Conservation (phyloP, 306 rosid species). For the cucumber (Cucumis sativus) region Cucumber_9930_V3 NC_026657.2:31463501-31464000, state of each 20-base stretch:
- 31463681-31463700: not conserved
- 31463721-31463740: not conserved
- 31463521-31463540: not conserved
- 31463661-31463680: not conserved
- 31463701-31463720: not conserved
- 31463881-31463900: slow-evolving; percentile 9
- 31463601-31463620: not conserved
- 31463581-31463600: not conserved
- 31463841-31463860: slow-evolving; percentile 4
- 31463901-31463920: slow-evolving; percentile 12
- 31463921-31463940: not conserved
- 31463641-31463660: not conserved
- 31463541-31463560: not conserved
- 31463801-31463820: not conserved
- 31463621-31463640: slow-evolving; percentile 10
- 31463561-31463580: not conserved
- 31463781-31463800: not conserved
- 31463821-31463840: not conserved
- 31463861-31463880: not conserved
- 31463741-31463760: not conserved
- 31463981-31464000: not conserved
- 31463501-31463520: not conserved
- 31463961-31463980: not conserved
- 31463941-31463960: not conserved
- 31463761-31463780: not conserved